Base-by-base conservation (phyloP, 2,329 filamentous ascomycete species). In the Fusarium acutatum region DNA sequence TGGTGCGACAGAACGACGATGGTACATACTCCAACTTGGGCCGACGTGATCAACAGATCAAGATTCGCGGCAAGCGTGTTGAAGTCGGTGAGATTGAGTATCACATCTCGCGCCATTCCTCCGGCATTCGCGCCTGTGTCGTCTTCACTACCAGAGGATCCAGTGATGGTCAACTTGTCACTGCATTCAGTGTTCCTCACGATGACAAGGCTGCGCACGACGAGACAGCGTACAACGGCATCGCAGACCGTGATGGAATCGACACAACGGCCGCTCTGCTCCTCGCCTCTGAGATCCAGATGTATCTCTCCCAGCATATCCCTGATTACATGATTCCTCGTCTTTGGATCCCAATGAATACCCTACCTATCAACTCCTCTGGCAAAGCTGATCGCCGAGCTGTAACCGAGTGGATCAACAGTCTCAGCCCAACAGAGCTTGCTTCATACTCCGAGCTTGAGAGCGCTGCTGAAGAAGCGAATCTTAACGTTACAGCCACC, bases 71-170 rank as follows among this genome's bases (percentile, higher is more conserved):
- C 15, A 56, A 62, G 15, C 41, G 60, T 30, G 38, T 62, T 20
- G 60, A 62, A 28, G 38, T 58, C 24, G 60, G 60, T 1, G 50
- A 57, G 24, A 62, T 62, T 17, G 62, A 64, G 37, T 64, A 64
- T 35, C 54, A 58, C 30, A 58, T 58, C 13, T 58, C 54, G 1
- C 54, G 40, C 1, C 54, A 58, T 14, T 18, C 54, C 2, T 58
- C 40, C 0, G 54, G 54, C 17, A 47, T 58, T 22, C 54, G 54
- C 6, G 62, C 46, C 24, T 56, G 53, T 12, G 34, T 62, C 1
- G 26, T 58, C 6, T 62, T 58, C 3, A 58, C 50, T 0, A 32
- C 40, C 10, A 47, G 30, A 10, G 38, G n/a, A 4, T 58, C 54
- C 0, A 47, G 10, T 10, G 54, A 58, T 7, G 54, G 40, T 7